phyloP scores from a whole-genome alignment of 352 stramenopile species.

The Pythium folliculosum region DNA sequence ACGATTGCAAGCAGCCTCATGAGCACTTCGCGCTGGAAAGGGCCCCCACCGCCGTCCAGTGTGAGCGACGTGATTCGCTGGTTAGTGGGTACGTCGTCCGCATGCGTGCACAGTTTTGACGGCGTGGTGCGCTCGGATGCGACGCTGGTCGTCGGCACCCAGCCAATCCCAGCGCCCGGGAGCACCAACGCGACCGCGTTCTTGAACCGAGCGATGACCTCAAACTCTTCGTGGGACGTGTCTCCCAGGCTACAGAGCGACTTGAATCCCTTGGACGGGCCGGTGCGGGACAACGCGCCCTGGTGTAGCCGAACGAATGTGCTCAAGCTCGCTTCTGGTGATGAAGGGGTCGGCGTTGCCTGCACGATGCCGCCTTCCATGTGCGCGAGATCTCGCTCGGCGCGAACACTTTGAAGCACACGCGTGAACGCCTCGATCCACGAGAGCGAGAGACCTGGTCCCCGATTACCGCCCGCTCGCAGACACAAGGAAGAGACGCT shows the following conservation, averaged over 20 bases:
- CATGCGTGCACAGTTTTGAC: not conserved
- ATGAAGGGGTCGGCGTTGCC: not conserved
- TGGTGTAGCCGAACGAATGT: conserved; percentile 7
- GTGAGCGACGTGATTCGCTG: conserved; percentile 8
- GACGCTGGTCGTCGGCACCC: conserved; percentile 19
- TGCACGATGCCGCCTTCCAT: conserved; percentile 9
- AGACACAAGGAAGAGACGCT: conserved; percentile 36
- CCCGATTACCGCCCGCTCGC: not conserved
- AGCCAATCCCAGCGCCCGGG: conserved; percentile 39
- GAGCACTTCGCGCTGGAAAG: not conserved
- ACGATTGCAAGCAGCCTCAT: conserved; percentile 11
- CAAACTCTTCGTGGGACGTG: conserved; percentile 30
- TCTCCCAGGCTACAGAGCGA: conserved; percentile 14
- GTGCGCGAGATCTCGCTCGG: conserved; percentile 18
- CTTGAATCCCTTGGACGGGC: conserved; percentile 1
- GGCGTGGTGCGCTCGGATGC: conserved; percentile 5
- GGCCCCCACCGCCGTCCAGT: not conserved
- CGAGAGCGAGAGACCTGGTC: not conserved
- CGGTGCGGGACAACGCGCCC: not conserved
- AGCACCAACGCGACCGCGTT: conserved; percentile 39
- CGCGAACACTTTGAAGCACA: conserved; percentile 8
- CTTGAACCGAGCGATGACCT: conserved; percentile 31
- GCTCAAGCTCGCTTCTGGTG: not conserved
- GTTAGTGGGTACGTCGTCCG: not conserved
- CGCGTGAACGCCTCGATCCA: conserved; percentile 20